Base-by-base conservation (phyloP, 2,329 filamentous ascomycete genomes). In the Macrophomina phaseolina region DNA sequence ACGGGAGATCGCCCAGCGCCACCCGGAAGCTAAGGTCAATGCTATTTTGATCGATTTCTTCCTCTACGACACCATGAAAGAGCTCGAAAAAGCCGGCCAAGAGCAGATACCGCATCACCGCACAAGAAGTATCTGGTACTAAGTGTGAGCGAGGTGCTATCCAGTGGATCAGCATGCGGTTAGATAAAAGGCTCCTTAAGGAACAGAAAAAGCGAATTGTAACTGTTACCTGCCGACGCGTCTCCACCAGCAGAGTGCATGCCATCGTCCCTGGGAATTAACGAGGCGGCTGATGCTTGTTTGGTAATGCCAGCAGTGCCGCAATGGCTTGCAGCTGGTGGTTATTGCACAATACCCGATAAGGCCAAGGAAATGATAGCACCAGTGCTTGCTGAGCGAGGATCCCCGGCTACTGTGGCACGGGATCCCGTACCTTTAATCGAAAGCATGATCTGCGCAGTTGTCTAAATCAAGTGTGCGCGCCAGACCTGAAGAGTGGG, bases 31-130 rank as follows among this genome's bases (percentile, higher is more conserved):
- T 0, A 58, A 64, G 49, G 78, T 90, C 69, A 99, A 99, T 76
- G 94, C 95, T 32, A 92, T 98, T 46, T 79, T 99, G 72, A 95
- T 99, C 69, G 95, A 99, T 79, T 99, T 98, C 80, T 97, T 97
- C 78, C 82, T 99, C 65, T 99, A 99, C 76, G 95, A 99, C 80
- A 89, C 91, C 18, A 93, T 95, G 81, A 99, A 98, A 78, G 90
- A 93, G 74, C 78, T 91, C 75, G 94, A 98, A 78, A 73, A 73
- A 36, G 76, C 75, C 6, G 73, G 51, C 64, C 68, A 86, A 89
- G 74, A 83, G 81, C 69, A 73, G 48, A 86, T 93, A 68, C 92
- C 92, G 5, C 93, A 97, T 79, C 94, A 97, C 80, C 86, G 94
- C 70, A 97, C 94, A 51, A 87, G 94, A 76, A 96, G 93, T 75